Conservation (phyloP, 768 basidiomycete species). For the Boletus rex-veris region DNA sequence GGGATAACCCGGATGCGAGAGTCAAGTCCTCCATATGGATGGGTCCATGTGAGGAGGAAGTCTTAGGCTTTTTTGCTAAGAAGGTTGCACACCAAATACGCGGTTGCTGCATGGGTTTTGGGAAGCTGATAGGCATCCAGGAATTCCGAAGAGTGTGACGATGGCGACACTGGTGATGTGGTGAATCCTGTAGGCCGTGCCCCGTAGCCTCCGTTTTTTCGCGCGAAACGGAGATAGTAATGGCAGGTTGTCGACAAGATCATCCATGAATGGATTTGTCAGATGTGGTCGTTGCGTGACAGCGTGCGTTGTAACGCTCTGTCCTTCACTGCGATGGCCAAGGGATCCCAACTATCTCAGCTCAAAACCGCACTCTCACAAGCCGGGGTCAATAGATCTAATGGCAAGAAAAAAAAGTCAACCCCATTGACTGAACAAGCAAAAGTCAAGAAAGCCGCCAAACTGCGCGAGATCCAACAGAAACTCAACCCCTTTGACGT, state of each 20-base stretch:
- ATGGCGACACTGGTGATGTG: background rate
- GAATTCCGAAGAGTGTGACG: background rate
- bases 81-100: too few species aligned
- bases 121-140: background rate
- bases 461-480: slow-evolving; percentile 78
- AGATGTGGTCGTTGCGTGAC: background rate
- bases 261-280: too few species aligned
- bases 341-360: slow-evolving; percentile 87
- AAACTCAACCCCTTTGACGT: slow-evolving; percentile 92
- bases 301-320: background rate
- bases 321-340: slow-evolving; percentile 34
- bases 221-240: background rate
- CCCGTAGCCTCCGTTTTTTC: background rate
- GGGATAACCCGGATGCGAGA: background rate
- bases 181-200: background rate
- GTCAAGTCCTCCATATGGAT: background rate
- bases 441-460: slow-evolving; percentile 76
- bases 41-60: too few species aligned
- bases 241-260: background rate
- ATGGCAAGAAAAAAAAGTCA: slow-evolving; percentile 67
- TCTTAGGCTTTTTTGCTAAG: too few species aligned
- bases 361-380: slow-evolving; percentile 81
- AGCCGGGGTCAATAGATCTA: slow-evolving; percentile 69
- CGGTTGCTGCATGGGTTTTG: background rate
- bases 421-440: slow-evolving; percentile 61